Evolutionary conservation across 495 filamentous ascomycete genomes (phyloP).

Genomic region (Staphylotrichum longicolle): DNA sequence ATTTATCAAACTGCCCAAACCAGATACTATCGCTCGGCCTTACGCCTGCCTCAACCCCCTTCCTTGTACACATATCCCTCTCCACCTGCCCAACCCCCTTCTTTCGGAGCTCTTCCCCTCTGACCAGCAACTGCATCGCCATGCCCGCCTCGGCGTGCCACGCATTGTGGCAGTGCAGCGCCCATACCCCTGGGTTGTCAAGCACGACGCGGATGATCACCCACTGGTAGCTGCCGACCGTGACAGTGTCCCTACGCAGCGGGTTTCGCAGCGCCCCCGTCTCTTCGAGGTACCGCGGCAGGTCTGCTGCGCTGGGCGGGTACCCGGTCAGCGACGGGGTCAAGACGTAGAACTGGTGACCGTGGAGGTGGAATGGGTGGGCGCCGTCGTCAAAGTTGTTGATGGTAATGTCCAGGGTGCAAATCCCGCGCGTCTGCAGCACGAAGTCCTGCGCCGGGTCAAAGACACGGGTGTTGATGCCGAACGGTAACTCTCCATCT

Average conservation of each 20-base stretch:
- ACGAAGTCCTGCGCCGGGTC: not conserved
- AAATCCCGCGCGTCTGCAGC: not conserved
- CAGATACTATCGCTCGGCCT: too few species aligned
- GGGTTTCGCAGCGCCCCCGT: constrained; percentile 36
- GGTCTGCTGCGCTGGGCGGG: not conserved
- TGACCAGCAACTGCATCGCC: not conserved
- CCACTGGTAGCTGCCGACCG: constrained; percentile 36
- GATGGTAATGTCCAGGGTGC: not conserved
- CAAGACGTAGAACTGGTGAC: not conserved
- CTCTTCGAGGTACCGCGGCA: too few species aligned
- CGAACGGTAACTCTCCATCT: not conserved
- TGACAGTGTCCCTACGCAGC: constrained; percentile 48
- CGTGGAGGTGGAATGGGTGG: constrained; percentile 3
- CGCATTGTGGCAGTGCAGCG: constrained; percentile 54
- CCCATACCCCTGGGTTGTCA: constrained; percentile 42
- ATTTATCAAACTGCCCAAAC: too few species aligned
- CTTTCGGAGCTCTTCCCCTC: not conserved
- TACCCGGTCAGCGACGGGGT: not conserved
- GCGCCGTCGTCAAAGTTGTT: not conserved
- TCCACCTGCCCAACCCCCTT: too few species aligned
- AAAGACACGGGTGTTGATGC: not conserved
- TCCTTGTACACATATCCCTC: too few species aligned
- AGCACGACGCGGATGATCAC: constrained; percentile 43
- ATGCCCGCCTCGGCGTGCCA: constrained; percentile 38
- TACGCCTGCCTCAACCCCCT: too few species aligned